These are phyloP conservation scores for Oryza rufipogon DNA, from an alignment of 176 grass and related monocot genomes.

Conservation along the genomic window DNA sequence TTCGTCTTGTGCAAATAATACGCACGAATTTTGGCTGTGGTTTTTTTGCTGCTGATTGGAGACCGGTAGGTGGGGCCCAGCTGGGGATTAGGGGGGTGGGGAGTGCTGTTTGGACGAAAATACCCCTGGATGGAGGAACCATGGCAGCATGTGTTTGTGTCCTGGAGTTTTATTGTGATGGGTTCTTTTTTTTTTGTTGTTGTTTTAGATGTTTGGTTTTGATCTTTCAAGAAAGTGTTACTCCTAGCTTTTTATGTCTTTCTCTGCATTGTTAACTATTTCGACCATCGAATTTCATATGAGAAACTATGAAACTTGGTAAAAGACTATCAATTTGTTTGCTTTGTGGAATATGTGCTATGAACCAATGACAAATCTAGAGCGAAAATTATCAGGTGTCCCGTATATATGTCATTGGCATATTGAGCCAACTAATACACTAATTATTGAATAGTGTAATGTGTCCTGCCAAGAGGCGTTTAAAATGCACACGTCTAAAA, in stretches of 20 bases:
- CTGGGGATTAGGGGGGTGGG: not conserved
- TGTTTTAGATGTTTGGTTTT: no score
- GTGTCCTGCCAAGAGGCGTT: no score
- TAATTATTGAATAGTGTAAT: no score
- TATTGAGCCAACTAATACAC: no score
- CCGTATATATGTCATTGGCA: no score
- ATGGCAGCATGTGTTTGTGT: no score
- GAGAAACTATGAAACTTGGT: no score
- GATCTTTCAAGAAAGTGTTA: not conserved
- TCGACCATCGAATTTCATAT: not conserved
- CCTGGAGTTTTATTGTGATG: not conserved
- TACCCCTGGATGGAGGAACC: not conserved
- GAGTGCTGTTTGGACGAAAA: not conserved
- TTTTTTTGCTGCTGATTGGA: not conserved
- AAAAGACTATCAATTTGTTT: no score
- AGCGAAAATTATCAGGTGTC: no score
- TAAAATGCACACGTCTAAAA: not conserved
- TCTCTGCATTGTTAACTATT: not conserved
- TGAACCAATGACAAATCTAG: no score
- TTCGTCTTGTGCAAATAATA: conserved; percentile 11
- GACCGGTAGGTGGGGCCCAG: not conserved
- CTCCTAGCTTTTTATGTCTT: no score
- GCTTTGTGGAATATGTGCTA: not conserved
- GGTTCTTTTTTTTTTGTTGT: no score
- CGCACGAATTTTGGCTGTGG: not conserved